Base-by-base conservation (phyloP, 2,329 filamentous ascomycete species). In the Elsinoe ampelina region DNA sequence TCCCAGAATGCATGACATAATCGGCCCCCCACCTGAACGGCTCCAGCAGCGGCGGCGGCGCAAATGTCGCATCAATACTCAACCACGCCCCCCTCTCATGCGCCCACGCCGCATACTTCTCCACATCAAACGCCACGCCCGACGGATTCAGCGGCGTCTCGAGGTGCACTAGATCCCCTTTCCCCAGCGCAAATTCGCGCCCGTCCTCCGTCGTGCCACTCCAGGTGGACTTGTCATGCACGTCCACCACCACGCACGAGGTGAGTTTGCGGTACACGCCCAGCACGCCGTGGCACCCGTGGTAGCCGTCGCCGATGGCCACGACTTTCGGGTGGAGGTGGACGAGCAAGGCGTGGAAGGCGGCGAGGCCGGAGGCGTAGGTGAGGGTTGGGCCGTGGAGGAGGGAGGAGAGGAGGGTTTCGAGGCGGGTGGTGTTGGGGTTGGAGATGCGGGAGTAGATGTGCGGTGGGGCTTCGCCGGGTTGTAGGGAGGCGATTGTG, bases 81-180 rank as follows among this genome's bases (percentile, higher is more conserved):
- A 97, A 76, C 57, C 81, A 81, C 7, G 89, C 90, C 6, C 91
- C 90, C 5, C 80, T 74, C 4, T 75, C 75, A 65, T 85, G 85
- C 0, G 93, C 93, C 62, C 82, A 80, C 2, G 80, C 75, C 0
- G 89, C 88, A 69, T 86, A 95, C 55, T 75, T 72, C 34, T 77
- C 75, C 26, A 98, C 83, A 64, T 89, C 77, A 63, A 82, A 85
- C 1, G 90, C 90, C 64, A 86, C 84, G 52, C 93, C 93, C 1
- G 86, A 86, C 0, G 93, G 93, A 71, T 98, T 98, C 38, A 96
- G 77, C 0, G 93, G 93, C 3, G 92, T 97, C 74, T 98, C 93
- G 52, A 97, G 77, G 69, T 95, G 89, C 54, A 98, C 79, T 2
- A 97, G 75, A 69, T 97, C 93, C 2, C 92, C 92, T 2, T 80